Base-by-base conservation (phyloP, 2,329 filamentous ascomycete species). In the Calonectria hawksworthii region DNA sequence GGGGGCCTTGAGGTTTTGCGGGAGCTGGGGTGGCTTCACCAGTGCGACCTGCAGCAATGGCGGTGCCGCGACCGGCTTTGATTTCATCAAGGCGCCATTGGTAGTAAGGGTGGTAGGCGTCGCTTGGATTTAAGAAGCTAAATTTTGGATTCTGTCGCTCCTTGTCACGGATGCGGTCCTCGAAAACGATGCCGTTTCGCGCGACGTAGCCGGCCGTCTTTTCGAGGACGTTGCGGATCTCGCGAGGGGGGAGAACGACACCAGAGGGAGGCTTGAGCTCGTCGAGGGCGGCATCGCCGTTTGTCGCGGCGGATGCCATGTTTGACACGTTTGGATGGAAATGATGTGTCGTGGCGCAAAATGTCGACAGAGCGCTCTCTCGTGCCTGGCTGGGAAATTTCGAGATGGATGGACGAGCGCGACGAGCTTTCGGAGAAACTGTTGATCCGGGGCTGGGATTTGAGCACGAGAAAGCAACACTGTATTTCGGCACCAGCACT, bases 191-290 rank as follows among this genome's bases (percentile, higher is more conserved):
- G 28, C 92, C 92, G 80, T 93, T 93, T 76, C 92, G 88, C 78
- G 93, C 93, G 73, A 98, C 95, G 84, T 98, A 99, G 61, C 96
- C 96, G 68, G 97, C 96, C 16, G 96, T 98, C 88, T 98, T 99
- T 85, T 98, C 96, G 82, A 99, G 93, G 79, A 96, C 86, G 84
- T 89, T 88, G 88, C 96, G 93, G 82, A 98, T 96, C 83, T 96
- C 94, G 83, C 93, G 96, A 14, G 97, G 97, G 28, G 97, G 97
- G 70, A 98, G 90, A 72, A 98, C 94, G 77, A 98, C 90, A 76
- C 96, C 95, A 73, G 93, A 87, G 4, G 96, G 96, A 41, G 95
- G 93, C 84, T 96, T 96, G 84, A 93, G 91, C 76, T 93, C 91
- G 76, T 96, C 92, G 71, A 93, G 88, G 51, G 87, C 85, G 77